These are phyloP conservation scores for Chytridiales sp. DNA, from an alignment of 371 early-diverging fungal genomes.

Conservation along the genomic window DNA sequence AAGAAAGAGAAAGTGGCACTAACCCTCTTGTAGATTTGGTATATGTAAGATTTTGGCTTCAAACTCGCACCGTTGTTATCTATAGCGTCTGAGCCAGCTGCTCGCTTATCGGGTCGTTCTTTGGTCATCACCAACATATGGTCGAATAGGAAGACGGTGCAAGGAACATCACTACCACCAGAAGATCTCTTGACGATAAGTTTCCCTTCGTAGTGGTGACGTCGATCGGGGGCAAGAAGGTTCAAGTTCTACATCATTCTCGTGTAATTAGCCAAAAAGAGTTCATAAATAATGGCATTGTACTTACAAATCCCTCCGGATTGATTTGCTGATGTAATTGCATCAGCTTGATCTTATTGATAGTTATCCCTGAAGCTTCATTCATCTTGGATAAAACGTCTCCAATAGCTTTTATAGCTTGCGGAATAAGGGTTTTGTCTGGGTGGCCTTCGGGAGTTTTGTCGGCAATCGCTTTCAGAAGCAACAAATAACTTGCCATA, in stretches of 20 bases:
- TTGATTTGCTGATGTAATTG: slow-evolving; percentile 45
- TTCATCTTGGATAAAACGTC: slow-evolving; percentile 75
- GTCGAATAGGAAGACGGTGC: slow-evolving; percentile 82
- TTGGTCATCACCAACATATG: slow-evolving; percentile 79
- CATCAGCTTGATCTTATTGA: slow-evolving; percentile 66
- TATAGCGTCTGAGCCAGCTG: not conserved
- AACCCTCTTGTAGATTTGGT: slow-evolving; percentile 62
- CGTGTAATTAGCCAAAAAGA: slow-evolving; percentile 1
- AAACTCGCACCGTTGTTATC: not conserved
- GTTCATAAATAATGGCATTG: not conserved
- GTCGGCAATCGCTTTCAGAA: slow-evolving; percentile 82
- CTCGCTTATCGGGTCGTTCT: slow-evolving; percentile 42
- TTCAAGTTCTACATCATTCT: slow-evolving; percentile 62
- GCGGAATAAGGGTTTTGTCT: slow-evolving; percentile 63
- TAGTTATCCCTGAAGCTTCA: slow-evolving; percentile 78
- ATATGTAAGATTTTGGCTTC: slow-evolving; percentile 59
- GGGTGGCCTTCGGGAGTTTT: slow-evolving; percentile 79
- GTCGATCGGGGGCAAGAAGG: slow-evolving; percentile 66
- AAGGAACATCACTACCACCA: slow-evolving; percentile 53
- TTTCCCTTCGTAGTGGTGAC: slow-evolving; percentile 75
- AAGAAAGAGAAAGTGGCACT: slow-evolving; percentile 1
- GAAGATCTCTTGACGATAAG: slow-evolving; percentile 67
- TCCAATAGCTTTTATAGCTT: slow-evolving; percentile 64
- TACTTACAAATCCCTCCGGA: slow-evolving; percentile 19
- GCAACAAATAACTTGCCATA: slow-evolving; percentile 83